These are phyloP conservation scores for Saccharomycopsis guyanensis DNA, from an alignment of 805 yeast genomes.

Conservation along the genomic window DNA sequence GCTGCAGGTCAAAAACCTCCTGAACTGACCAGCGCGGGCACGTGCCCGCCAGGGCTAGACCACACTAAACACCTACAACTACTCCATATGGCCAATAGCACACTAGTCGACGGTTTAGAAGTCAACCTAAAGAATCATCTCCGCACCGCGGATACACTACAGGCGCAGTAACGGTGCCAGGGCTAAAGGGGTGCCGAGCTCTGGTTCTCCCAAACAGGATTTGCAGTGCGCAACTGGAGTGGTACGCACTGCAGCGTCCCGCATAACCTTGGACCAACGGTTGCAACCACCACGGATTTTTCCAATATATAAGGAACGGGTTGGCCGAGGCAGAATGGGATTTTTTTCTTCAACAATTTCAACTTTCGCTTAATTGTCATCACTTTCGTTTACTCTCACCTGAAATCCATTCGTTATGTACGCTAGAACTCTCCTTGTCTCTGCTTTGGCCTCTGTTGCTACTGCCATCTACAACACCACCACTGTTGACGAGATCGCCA, in stretches of 20 bases:
- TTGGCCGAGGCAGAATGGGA: not conserved
- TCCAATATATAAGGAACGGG: not conserved
- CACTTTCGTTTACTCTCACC: not conserved
- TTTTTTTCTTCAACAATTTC: not conserved
- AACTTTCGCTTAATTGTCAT: too few species aligned
- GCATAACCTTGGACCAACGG: too few species aligned
- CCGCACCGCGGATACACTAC: too few species aligned
- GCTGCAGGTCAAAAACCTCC: not conserved
- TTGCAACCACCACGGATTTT: too few species aligned
- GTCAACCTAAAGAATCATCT: too few species aligned
- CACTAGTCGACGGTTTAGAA: too few species aligned
- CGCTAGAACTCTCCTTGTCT: not conserved
- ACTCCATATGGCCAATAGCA: too few species aligned
- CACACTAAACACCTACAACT: too few species aligned
- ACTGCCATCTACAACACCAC: slow-evolving; percentile 9
- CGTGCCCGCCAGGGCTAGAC: too few species aligned
- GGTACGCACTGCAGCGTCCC: not conserved
- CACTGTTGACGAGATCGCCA: not conserved
- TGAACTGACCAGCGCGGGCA: too few species aligned
- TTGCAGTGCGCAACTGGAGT: not conserved
- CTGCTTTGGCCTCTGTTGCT: slow-evolving; percentile 5
- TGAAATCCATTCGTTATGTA: not conserved
- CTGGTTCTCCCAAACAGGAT: not conserved
- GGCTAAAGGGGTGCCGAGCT: not conserved
- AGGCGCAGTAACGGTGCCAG: too few species aligned